Evolutionary conservation across 2,329 filamentous ascomycete genomes (phyloP), one percentile per base, ranked within the genome.

Genomic region (Stemphylium lycopersici): DNA sequence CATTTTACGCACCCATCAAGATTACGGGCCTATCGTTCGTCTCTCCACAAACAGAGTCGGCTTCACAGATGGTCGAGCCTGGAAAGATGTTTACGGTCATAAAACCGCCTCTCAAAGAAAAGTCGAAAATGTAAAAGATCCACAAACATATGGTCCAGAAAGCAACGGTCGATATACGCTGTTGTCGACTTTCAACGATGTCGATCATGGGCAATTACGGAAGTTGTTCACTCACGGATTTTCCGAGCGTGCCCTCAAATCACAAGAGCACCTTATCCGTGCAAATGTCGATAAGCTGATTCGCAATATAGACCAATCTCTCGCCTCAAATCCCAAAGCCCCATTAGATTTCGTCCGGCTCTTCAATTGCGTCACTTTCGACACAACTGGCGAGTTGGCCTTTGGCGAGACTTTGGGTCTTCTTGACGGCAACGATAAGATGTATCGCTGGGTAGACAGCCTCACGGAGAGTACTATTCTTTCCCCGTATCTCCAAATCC

Each of bases 251-350:
- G 72, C 72, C 0, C 47, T 77, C 33, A 67, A 66, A 18, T 54
- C 65, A 26, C 74, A 77, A 51, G 69, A 74, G 55, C 56, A 63
- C 3, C 57, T 75, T 56, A 56, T 80, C 48, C 56, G 69, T 26
- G 46, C 48, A 2, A 76, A 78, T 52, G 68, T 73, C 11, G 67
- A 72, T 13, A 10, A 18, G 1, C 7, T 47, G 8, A 16, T 20
- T 8, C 11, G 6, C 5, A 10, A 26, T 5, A 15, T 39, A n/a
- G 20, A 47, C n/a, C n/a, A 38, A 7, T 6, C 12, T 11, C 2
- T 18, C 11, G 8, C 15, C 11, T 7, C 31, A 0, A 6, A 47
- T 3, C 16, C 34, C 6, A 10, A n/a, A 3, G 11, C 3, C 12
- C 15, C 11, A 6, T 1, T 38, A 5, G 37, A 49, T 15, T 13